Evolutionary conservation across 108 stramenopile species (phyloP).

Genomic region (Cyclotella cryptica): DNA sequence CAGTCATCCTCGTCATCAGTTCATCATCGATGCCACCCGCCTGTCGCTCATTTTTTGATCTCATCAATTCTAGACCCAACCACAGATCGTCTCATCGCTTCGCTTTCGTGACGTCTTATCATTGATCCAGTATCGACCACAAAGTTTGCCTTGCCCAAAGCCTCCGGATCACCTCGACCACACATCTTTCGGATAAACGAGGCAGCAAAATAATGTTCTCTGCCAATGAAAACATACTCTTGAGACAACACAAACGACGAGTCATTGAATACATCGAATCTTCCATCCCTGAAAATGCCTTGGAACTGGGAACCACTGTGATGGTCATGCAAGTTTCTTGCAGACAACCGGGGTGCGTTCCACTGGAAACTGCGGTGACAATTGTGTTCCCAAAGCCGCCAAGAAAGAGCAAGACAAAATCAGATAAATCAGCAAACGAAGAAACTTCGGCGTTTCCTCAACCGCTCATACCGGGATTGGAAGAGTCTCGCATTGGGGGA

Average conservation of each 20-base stretch:
- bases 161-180: neutral
- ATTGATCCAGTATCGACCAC: neutral
- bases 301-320: slow-evolving; percentile 80
- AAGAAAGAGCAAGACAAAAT: slow-evolving; percentile 13
- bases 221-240: slow-evolving; percentile 87
- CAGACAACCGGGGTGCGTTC: slow-evolving; percentile 85
- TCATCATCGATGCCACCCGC: too few species aligned
- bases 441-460: slow-evolving; percentile 39
- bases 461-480: slow-evolving; percentile 45
- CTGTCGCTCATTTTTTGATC: too few species aligned
- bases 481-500: slow-evolving; percentile 62
- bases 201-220: slow-evolving; percentile 69
- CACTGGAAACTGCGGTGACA: slow-evolving; percentile 85
- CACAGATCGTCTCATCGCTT: neutral
- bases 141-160: neutral
- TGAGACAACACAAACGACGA: slow-evolving; percentile 85
- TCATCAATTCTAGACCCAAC: too few species aligned
- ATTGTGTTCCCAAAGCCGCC: slow-evolving; percentile 80
- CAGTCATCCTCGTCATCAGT: too few species aligned
- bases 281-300: slow-evolving; percentile 74
- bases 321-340: slow-evolving; percentile 93
- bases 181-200: neutral
- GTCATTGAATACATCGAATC: slow-evolving; percentile 78
- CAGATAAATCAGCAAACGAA: neutral
- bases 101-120: neutral